Percentiles rank a stretch among this genome's conserved stretches.
These are phyloP conservation scores for Talaromyces borbonicus DNA, from an alignment of 495 filamentous ascomycete species.

Conservation along the genomic window DNA sequence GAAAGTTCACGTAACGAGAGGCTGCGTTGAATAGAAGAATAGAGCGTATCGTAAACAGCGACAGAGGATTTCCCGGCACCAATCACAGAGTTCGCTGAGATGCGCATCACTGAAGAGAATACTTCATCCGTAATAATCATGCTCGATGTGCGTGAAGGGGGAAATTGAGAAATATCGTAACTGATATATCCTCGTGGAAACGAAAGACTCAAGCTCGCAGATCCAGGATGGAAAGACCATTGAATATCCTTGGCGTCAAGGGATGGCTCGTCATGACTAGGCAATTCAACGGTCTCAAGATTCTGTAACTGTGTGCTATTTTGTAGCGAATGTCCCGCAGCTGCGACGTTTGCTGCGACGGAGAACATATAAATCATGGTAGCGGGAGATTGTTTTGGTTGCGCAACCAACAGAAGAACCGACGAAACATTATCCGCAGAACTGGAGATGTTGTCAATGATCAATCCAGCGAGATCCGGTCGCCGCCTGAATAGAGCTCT, in stretches of 20 bases:
- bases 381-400: slow-evolving; percentile 22
- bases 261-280: slow-evolving; percentile 17
- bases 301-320: slow-evolving; percentile 30
- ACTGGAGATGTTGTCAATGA: slow-evolving; percentile 20
- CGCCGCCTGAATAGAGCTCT: slow-evolving; percentile 33
- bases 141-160: slow-evolving; percentile 29
- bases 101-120: slow-evolving; percentile 37
- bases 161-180: slow-evolving; percentile 37
- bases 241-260: slow-evolving; percentile 20
- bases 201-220: slow-evolving; percentile 33
- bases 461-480: slow-evolving; percentile 32
- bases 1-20: slow-evolving; percentile 36
- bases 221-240: slow-evolving; percentile 37
- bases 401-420: slow-evolving; percentile 32
- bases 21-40: slow-evolving; percentile 50
- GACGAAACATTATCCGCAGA: slow-evolving; percentile 26
- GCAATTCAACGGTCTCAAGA: slow-evolving; percentile 28
- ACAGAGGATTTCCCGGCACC: slow-evolving; percentile 35
- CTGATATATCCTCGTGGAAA: slow-evolving; percentile 35
- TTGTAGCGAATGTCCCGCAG: slow-evolving; percentile 15
- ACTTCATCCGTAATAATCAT: slow-evolving; percentile 29
- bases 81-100: slow-evolving; percentile 36
- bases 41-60: slow-evolving; percentile 56
- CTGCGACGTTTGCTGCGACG: slow-evolving; percentile 19
- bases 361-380: slow-evolving; percentile 36